A percentile compares a stretch with the other conserved stretches of the same genome.
Evolutionary conservation across 768 basidiomycete species (phyloP).

Genomic region (Lenzites betulinus): DNA sequence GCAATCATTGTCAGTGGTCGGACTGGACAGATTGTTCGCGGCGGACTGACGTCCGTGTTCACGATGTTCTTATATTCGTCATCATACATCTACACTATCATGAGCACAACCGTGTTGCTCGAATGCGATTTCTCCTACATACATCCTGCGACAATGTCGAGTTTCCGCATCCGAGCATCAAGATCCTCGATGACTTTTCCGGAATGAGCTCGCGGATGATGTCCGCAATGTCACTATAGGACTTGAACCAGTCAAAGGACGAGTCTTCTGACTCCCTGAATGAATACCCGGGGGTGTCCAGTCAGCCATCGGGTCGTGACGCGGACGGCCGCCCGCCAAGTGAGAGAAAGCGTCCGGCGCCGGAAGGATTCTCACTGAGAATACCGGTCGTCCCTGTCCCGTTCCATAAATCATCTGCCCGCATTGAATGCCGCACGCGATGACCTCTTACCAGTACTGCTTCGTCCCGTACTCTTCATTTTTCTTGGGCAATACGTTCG

Average conservation of each 20-base stretch:
- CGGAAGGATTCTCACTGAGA: slow-evolving; percentile 45
- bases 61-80: slow-evolving; percentile 81
- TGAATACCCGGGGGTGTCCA: neutral
- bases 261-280: slow-evolving; percentile 58
- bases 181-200: slow-evolving; percentile 56
- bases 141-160: slow-evolving; percentile 81
- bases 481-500: slow-evolving; percentile 48
- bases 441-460: slow-evolving; percentile 60
- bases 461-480: slow-evolving; percentile 72
- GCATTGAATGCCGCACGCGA: neutral
- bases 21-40: neutral
- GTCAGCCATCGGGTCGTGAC: neutral
- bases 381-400: slow-evolving; percentile 69
- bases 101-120: neutral
- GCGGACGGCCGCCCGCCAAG: no score
- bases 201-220: slow-evolving; percentile 65
- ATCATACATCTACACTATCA: slow-evolving; percentile 69
- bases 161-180: slow-evolving; percentile 87
- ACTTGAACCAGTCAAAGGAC: slow-evolving; percentile 87
- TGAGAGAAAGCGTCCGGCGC: neutral
- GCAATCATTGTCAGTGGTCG: neutral
- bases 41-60: slow-evolving; percentile 66
- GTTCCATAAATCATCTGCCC: neutral
- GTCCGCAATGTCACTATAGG: slow-evolving; percentile 69
- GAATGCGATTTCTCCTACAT: slow-evolving; percentile 19